phyloP scores from a whole-genome alignment of 257 asterid species.

The Jaltomata sinuosa region DNA sequence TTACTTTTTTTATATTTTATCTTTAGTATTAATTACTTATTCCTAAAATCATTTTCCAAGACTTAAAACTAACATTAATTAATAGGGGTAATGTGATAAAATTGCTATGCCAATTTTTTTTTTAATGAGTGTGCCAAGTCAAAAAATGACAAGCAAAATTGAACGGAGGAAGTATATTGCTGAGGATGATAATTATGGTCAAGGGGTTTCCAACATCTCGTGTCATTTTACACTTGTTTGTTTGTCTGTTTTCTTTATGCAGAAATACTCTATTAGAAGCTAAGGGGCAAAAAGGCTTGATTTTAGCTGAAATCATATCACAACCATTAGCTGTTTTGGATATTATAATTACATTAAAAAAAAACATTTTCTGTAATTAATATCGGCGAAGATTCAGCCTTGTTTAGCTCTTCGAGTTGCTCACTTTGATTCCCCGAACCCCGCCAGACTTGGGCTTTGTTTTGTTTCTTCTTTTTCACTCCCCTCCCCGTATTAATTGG shows the following conservation, averaged over 20 bases:
- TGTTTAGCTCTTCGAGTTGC: conserved; percentile 75
- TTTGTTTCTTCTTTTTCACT: not conserved
- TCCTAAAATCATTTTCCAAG: too few species aligned
- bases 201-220: not conserved
- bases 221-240: not conserved
- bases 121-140: too few species aligned
- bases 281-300: conserved; percentile 14
- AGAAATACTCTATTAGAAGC: not conserved
- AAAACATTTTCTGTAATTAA: too few species aligned
- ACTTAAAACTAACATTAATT: too few species aligned
- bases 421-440: conserved; percentile 34
- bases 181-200: not conserved
- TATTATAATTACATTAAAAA: not conserved
- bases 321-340: conserved; percentile 4
- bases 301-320: conserved; percentile 37
- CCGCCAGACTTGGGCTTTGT: conserved; percentile 46
- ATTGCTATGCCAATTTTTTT: too few species aligned
- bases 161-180: too few species aligned
- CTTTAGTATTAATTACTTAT: too few species aligned
- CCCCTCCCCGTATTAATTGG: too few species aligned
- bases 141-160: too few species aligned
- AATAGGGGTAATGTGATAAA: too few species aligned
- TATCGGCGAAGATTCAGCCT: conserved; percentile 79
- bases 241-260: not conserved
- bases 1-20: too few species aligned